Percentiles rank a stretch among this genome's conserved stretches.
Conservation (phyloP, 2,329 filamentous ascomycete genomes). For the Trichophyton simii region DNA sequence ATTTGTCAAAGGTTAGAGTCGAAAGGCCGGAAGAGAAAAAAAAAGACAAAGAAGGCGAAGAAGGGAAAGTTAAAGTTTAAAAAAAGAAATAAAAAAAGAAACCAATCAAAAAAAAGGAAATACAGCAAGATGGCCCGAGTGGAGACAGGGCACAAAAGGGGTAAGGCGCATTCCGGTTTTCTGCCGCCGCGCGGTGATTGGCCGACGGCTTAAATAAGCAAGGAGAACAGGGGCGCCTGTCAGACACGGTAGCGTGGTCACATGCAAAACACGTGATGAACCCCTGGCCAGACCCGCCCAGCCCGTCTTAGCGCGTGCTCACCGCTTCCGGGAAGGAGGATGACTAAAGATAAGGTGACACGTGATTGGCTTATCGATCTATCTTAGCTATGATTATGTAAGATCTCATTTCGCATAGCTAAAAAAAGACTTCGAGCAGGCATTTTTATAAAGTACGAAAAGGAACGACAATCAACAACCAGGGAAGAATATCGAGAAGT, state of each 20-base stretch:
- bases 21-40: neutral
- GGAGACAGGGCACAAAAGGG: neutral
- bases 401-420: neutral
- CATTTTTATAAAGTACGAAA: too few relatives aligned
- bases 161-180: neutral
- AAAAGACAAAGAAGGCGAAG: neutral
- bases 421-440: neutral
- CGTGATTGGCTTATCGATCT: neutral
- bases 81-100: too few relatives aligned
- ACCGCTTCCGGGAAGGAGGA: neutral
- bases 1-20: neutral
- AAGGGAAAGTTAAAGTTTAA: neutral
- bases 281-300: neutral
- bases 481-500: neutral
- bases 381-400: slow-evolving; percentile 1
- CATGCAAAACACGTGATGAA: neutral
- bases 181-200: neutral
- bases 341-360: neutral
- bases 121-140: neutral
- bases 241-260: neutral
- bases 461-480: neutral
- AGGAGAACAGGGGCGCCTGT: neutral
- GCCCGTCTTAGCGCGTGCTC: neutral
- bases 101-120: too few relatives aligned
- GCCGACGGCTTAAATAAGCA: neutral